Evolutionary conservation across 495 filamentous ascomycete genomes (phyloP).

Genomic region (Daldinia bambusicola): DNA sequence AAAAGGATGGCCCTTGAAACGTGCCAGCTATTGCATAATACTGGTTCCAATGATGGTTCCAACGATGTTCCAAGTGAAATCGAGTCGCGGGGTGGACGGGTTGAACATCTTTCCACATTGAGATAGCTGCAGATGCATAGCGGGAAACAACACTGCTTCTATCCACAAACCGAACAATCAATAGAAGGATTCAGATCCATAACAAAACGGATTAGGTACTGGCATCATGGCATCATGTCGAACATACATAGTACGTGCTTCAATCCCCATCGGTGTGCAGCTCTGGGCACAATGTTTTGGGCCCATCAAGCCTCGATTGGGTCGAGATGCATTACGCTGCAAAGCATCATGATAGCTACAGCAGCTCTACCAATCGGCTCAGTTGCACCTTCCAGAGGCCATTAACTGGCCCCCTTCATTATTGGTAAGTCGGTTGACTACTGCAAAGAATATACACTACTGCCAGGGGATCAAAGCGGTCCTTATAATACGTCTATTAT

Average conservation of each 20-base stretch:
- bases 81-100: constrained; percentile 4
- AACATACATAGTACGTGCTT: constrained; percentile 8
- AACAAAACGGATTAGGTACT: constrained; percentile 18
- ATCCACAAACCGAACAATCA: constrained; percentile 14
- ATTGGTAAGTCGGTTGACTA: constrained; percentile 2
- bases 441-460: constrained; percentile 4
- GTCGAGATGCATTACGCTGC: constrained; percentile 15
- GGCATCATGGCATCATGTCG: constrained; percentile 23
- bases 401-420: constrained; percentile 18
- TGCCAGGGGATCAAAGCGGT: constrained; percentile 28
- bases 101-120: constrained; percentile 11
- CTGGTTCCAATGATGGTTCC: constrained; percentile 10
- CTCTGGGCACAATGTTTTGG: constrained; percentile 31
- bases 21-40: constrained; percentile 3
- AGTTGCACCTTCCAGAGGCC: constrained; percentile 30
- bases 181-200: constrained; percentile 29
- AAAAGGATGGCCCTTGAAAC: constrained; percentile 16
- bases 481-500: constrained; percentile 37
- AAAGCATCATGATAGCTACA: constrained; percentile 21
- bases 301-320: constrained; percentile 31
- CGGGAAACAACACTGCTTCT: constrained; percentile 39
- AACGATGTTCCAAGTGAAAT: constrained; percentile 7
- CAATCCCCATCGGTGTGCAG: constrained; percentile 10
- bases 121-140: constrained; percentile 32
- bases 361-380: constrained; percentile 38